A percentile compares a stretch with the other conserved stretches of the same genome.
phyloP scores from a whole-genome alignment of 208 protist species.

The Acanthamoeba sp. region DNA sequence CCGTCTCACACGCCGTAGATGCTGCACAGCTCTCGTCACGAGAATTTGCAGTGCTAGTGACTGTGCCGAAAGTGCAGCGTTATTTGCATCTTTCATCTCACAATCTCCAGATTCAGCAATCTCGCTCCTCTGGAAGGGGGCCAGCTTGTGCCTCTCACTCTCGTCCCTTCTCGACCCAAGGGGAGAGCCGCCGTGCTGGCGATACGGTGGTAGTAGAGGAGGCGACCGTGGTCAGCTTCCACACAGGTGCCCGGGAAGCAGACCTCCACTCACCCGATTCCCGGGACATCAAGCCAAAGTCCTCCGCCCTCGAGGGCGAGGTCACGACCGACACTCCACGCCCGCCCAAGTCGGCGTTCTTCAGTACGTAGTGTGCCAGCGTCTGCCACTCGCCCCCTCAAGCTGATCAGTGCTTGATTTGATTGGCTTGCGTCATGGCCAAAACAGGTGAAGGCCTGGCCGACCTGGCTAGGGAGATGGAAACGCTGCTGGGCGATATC shows the following conservation, averaged over 20 bases:
- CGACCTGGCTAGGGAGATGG: background rate
- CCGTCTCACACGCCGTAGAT: too few relatives aligned
- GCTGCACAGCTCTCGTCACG: too few relatives aligned
- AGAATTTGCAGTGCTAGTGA: too few relatives aligned
- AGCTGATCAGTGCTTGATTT: background rate
- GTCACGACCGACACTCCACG: background rate
- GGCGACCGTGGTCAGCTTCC: background rate
- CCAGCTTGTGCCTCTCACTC: too few relatives aligned
- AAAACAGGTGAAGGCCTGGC: background rate
- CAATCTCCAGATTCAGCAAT: too few relatives aligned
- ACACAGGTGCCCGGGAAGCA: background rate
- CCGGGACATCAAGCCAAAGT: background rate
- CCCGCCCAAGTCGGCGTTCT: background rate
- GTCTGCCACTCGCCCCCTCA: background rate
- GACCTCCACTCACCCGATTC: too few relatives aligned
- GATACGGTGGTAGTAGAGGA: background rate
- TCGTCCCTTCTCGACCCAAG: too few relatives aligned
- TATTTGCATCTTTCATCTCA: too few relatives aligned
- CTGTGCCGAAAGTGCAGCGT: too few relatives aligned
- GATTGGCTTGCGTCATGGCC: background rate
- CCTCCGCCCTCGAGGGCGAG: background rate
- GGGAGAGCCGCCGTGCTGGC: too few relatives aligned
- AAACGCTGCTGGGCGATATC: background rate
- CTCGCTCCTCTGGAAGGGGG: too few relatives aligned
- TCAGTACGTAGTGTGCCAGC: background rate